These are phyloP conservation scores for Phytopythium litorale DNA, from an alignment of 352 stramenopile species.

Conservation along the genomic window DNA sequence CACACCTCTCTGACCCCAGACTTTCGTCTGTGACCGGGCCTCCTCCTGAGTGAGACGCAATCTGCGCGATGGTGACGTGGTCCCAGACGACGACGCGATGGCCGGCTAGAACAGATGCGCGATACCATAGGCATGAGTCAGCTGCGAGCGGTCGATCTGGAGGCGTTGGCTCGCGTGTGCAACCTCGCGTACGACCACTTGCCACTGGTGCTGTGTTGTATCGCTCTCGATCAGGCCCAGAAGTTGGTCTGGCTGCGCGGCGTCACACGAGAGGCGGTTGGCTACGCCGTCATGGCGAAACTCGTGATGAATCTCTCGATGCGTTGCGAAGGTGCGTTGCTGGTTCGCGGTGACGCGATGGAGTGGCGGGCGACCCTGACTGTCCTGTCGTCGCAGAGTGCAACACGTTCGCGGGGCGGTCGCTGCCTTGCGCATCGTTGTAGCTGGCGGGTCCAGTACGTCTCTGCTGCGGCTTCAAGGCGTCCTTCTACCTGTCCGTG, in stretches of 20 bases:
- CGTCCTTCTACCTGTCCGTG: slow-evolving; percentile 49
- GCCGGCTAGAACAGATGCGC: slow-evolving; percentile 36
- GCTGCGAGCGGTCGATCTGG: slow-evolving; percentile 18
- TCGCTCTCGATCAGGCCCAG: slow-evolving; percentile 58
- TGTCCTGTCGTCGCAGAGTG: slow-evolving; percentile 18
- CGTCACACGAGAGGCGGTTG: slow-evolving; percentile 50
- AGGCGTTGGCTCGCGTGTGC: slow-evolving; percentile 36
- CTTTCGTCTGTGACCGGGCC: too few species aligned
- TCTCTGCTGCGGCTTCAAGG: slow-evolving; percentile 53
- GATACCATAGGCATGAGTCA: slow-evolving; percentile 1
- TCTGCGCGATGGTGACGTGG: too few species aligned
- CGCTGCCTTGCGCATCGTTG: slow-evolving; percentile 36
- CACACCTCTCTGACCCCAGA: too few species aligned
- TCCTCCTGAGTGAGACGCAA: too few species aligned
- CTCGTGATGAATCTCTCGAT: slow-evolving; percentile 49
- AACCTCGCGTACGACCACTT: slow-evolving; percentile 50
- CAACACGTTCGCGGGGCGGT: slow-evolving; percentile 20
- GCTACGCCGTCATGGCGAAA: slow-evolving; percentile 63
- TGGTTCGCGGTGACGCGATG: neutral
- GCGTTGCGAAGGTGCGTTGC: slow-evolving; percentile 36
- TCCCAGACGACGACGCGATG: slow-evolving; percentile 38
- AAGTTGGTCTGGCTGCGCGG: slow-evolving; percentile 61
- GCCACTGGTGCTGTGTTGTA: slow-evolving; percentile 44
- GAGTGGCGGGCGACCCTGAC: slow-evolving; percentile 1
- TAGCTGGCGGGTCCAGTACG: slow-evolving; percentile 31